Conservation (phyloP, 805 yeast genomes). For the Ogataea allantospora region DNA sequence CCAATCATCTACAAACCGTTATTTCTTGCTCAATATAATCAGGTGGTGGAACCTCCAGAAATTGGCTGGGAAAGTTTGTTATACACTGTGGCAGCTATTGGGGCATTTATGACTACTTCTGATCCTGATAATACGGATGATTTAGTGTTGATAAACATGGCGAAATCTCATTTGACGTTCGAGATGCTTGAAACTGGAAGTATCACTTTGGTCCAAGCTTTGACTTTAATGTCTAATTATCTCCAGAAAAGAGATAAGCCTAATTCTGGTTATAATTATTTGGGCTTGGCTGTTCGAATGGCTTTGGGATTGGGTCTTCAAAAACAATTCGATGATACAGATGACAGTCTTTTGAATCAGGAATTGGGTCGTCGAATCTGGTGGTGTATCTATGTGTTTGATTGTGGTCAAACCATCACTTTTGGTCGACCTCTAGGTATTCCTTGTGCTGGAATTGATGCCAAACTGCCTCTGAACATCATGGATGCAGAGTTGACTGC, state of each 20-base stretch:
- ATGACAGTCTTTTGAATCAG: constrained; percentile 9
- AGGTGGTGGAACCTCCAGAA: constrained; percentile 14
- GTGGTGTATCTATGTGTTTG: constrained; percentile 19
- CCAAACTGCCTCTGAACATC: constrained; percentile 14
- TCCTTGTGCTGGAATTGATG: constrained; percentile 20
- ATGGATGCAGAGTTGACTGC: constrained; percentile 15
- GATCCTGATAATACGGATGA: constrained; percentile 12
- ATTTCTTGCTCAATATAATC: constrained; percentile 20
- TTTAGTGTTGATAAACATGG: constrained; percentile 13
- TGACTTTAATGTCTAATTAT: constrained; percentile 17
- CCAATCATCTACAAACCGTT: constrained; percentile 18
- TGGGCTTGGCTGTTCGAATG: constrained; percentile 18
- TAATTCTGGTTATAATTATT: constrained; percentile 16
- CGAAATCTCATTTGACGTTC: constrained; percentile 14
- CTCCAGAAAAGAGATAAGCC: constrained; percentile 18
- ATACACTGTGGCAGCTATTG: constrained; percentile 20
- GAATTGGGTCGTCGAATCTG: constrained; percentile 15
- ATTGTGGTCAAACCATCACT: constrained; percentile 20
- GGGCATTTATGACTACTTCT: constrained; percentile 19
- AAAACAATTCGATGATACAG: constrained; percentile 8
- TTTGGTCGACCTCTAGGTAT: constrained; percentile 18
- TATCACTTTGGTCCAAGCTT: constrained; percentile 16
- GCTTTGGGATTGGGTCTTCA: constrained; percentile 18
- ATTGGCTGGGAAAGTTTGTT: constrained; percentile 19
- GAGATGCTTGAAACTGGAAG: constrained; percentile 18